A percentile compares a stretch with the other conserved stretches of the same genome.
These are phyloP conservation scores for Lupinus albus DNA, from an alignment of 306 rosid species.

Conservation along the genomic window DNA sequence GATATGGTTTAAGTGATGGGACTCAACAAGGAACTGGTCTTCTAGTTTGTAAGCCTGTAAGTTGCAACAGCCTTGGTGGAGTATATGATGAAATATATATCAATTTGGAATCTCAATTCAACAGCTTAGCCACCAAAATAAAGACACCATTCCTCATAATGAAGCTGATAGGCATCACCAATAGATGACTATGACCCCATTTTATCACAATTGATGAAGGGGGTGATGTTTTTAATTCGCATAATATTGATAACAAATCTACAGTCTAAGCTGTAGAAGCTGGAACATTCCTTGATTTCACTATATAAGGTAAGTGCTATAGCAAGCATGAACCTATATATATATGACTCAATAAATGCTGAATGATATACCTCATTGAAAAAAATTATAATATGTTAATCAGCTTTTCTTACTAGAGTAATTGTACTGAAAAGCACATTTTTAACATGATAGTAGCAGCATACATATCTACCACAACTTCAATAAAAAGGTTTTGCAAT, in stretches of 20 bases:
- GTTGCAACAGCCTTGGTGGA: conserved; percentile 34
- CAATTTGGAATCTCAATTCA: not conserved
- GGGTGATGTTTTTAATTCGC: not conserved
- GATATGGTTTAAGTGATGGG: not conserved
- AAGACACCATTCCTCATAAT: not conserved
- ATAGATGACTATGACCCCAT: conserved; percentile 1
- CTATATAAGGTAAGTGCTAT: not conserved
- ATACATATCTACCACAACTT: conserved; percentile 1
- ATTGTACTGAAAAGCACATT: not conserved
- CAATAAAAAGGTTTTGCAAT: conserved; percentile 5
- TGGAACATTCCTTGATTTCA: not conserved
- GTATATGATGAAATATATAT: conserved; percentile 3
- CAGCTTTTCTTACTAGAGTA: not conserved
- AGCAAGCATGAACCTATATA: not conserved
- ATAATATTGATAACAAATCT: not conserved
- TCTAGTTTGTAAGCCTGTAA: conserved; percentile 28
- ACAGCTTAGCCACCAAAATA: not conserved
- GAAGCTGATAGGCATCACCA: not conserved
- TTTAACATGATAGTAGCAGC: not conserved
- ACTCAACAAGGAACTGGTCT: not conserved
- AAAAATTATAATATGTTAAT: not conserved
- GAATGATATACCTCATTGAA: not conserved
- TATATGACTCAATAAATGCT: conserved; percentile 7
- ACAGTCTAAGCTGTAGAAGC: conserved; percentile 4
- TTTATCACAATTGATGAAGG: not conserved